Conservation (phyloP, 176 grass and related monocot genomes). For the Tuctoria greenei region DNA sequence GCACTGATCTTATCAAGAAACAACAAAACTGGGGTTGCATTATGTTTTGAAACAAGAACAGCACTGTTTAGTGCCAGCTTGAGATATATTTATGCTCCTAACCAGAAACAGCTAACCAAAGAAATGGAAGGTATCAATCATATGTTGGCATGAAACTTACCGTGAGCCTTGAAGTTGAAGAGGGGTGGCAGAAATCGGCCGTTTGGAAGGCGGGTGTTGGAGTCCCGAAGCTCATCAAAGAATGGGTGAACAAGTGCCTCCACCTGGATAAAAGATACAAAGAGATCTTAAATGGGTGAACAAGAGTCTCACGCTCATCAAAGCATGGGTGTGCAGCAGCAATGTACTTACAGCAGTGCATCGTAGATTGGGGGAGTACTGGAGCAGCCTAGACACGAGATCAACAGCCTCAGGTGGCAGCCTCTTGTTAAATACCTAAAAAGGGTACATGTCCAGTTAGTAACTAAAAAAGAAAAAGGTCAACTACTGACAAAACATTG, state of each 20-base stretch:
- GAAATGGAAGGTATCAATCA: not conserved
- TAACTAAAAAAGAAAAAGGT: not conserved
- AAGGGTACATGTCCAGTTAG: not conserved
- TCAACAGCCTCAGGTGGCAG: constrained; percentile 77
- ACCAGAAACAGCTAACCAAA: not conserved
- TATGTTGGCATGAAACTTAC: constrained; percentile 30
- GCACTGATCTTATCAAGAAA: not conserved
- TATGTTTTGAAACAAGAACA: not conserved
- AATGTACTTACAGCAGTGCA: constrained; percentile 66
- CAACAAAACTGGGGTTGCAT: not conserved
- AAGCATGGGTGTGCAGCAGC: not conserved
- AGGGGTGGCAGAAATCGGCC: constrained; percentile 67
- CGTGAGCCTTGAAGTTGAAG: constrained; percentile 77
- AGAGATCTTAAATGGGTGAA: not conserved
- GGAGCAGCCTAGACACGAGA: constrained; percentile 73
- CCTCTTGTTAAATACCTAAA: constrained; percentile 73
- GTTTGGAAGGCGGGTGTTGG: constrained; percentile 63
- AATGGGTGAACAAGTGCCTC: constrained; percentile 77
- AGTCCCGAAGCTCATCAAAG: constrained; percentile 82
- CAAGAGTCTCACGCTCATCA: too few species aligned
- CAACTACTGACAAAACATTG: not conserved
- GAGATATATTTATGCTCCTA: not conserved
- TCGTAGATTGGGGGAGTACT: constrained; percentile 75
- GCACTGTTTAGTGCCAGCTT: not conserved
- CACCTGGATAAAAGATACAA: constrained; percentile 34